Evolutionary conservation across 1,284 basidiomycete genomes (phyloP), one percentile per base, ranked within the genome.

Genomic region (Bjerkandera adusta): DNA sequence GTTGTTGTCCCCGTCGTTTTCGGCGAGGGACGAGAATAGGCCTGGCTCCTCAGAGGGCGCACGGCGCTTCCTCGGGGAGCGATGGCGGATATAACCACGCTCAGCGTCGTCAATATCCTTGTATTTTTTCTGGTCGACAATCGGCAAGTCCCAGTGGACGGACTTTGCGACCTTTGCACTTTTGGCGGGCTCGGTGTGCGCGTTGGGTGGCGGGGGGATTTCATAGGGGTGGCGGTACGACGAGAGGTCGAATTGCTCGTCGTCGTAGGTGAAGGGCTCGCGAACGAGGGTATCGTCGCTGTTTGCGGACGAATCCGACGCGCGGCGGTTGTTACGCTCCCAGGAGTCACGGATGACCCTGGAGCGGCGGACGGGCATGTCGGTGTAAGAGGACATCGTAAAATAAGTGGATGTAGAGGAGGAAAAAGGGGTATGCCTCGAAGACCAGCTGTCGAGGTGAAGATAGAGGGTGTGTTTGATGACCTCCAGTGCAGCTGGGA

Each of bases 1-100:
- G 30, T 48, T 22, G 22, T 48, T 48, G 36, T 48, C 47, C 24
- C 20, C 35, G 36, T 48, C 47, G 7, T 20, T 33, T 33, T 48
- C 46, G 7, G 39, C 22, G 3, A 48, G 33, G 13, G 41, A 29
- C 10, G 41, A 34, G 18, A 48, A 48, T 7, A 48, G 34, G 5
- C 29, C 40, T 24, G 16, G 42, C 22, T 43, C 35, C 11, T 44
- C 47, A 13, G 25, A 20, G 7, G 47, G 22, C n/a, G 30, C 7
- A 3, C 36, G 47, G 10, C 36, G 24, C 33, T 18, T 43, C 20
- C 16, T 16, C n/a, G 7, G 8, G 15, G 13, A n/a, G 7, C 24
- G 16, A 7, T 30, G 21, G 12, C 20, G 35, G 3, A 26, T 7
- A 11, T 30, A 8, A 21, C 25, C 21, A 26, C 34, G 13, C 13